Evolutionary conservation across 1,284 basidiomycete genomes (phyloP).

Genomic region (Xerocomus nothofagi): DNA sequence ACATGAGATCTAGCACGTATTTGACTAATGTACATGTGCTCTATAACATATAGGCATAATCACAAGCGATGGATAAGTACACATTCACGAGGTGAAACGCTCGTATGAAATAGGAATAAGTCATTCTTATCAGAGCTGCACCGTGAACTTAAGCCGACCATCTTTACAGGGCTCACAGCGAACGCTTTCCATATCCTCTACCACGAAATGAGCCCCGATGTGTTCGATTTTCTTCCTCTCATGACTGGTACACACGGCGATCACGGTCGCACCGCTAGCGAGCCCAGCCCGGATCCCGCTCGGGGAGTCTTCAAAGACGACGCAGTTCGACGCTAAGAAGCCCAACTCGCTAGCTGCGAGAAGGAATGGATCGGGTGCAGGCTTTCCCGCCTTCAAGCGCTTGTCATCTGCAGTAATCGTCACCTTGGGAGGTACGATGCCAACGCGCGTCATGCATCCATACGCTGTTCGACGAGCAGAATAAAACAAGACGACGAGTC

Average conservation of each 20-base stretch:
- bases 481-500: too few species aligned
- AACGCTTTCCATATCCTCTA: slow-evolving; percentile 61
- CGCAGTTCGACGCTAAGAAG: slow-evolving; percentile 54
- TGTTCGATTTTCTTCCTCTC: slow-evolving; percentile 54
- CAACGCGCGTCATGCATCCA: slow-evolving; percentile 71
- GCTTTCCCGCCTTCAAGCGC: slow-evolving; percentile 65
- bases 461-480: slow-evolving; percentile 44
- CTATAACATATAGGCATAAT: slow-evolving; percentile 2
- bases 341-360: slow-evolving; percentile 74
- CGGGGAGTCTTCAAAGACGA: slow-evolving; percentile 78
- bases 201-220: slow-evolving; percentile 67
- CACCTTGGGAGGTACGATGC: slow-evolving; percentile 68
- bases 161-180: slow-evolving; percentile 43
- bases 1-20: background rate
- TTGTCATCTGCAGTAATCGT: slow-evolving; percentile 82
- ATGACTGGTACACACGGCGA: slow-evolving; percentile 75
- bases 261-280: slow-evolving; percentile 71
- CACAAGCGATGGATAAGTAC: background rate
- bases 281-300: slow-evolving; percentile 74
- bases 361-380: slow-evolving; percentile 73
- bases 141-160: slow-evolving; percentile 43
- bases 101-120: too few species aligned
- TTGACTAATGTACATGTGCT: background rate
- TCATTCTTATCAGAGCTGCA: slow-evolving; percentile 17
- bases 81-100: background rate